Evolutionary conservation across 2,329 filamentous ascomycete species (phyloP), one percentile per base, ranked within the genome.

Genomic region (Hypoxylon sp.): DNA sequence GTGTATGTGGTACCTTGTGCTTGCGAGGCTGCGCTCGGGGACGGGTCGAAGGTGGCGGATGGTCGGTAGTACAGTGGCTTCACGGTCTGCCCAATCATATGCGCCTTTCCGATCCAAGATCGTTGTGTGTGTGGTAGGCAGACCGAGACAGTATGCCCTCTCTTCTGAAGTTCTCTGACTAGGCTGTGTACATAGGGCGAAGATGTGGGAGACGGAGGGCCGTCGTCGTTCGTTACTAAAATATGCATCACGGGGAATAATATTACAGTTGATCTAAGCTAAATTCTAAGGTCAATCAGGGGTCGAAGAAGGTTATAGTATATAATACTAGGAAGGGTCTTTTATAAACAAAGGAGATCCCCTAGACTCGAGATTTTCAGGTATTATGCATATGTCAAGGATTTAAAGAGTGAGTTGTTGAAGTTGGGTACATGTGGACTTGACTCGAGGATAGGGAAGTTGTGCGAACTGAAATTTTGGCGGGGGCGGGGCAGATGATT

Each of bases 51-150:
- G 7, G 74, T 65, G 3, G 74, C 74, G 3, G 82, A 81, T 1
- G 87, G 87, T 0, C 91, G 91, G 83, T 94, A 97, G 83, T 97
- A 97, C 28, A 88, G 86, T 7, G 94, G 94, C 78, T 91, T 93
- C 68, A 97, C 88, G 9, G 92, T 92, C 79, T 95, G 91, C 62
- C 94, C 94, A 75, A 98, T 94, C 76, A 98, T 92, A 80, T 98
- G 96, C 2, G 96, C 96, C 84, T 99, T 99, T 74, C 94, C 94
- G 75, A 99, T 98, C 96, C 96, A 99, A 62, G 94, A 97, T 69
- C 95, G 90, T 82, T 99, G 96, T 5, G 90, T 91, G 79, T 98
- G 89, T 1, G 96, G 96, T 13, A 99, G 88, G 70, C 96, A 91
- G 53, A 99, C 94, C 6, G 93, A 97, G 67, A 98, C 93, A n/a